Conservation (phyloP, 306 rosid species). For the apple (Malus domestica) region DNA sequence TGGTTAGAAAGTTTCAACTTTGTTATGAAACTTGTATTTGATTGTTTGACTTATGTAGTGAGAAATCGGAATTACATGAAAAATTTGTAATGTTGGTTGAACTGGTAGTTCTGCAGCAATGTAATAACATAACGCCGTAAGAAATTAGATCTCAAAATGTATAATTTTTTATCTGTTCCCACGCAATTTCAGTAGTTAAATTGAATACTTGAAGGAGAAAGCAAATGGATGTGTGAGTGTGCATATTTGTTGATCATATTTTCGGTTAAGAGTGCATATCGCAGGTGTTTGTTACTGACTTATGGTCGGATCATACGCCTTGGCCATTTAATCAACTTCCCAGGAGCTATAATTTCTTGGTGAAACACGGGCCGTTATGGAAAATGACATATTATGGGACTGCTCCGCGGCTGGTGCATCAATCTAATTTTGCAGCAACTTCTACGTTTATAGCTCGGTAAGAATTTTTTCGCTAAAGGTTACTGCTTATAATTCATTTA, state of each 20-base stretch:
- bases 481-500: neutral
- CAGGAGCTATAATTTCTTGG: slow-evolving; percentile 93
- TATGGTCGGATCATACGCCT: slow-evolving; percentile 95
- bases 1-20: neutral
- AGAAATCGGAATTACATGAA: neutral
- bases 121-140: neutral
- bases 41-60: neutral
- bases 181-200: neutral
- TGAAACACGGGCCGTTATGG: slow-evolving; percentile 87
- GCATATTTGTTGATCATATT: slow-evolving; percentile 14
- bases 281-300: slow-evolving; percentile 92
- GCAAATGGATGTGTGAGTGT: neutral
- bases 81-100: neutral
- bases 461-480: slow-evolving; percentile 12
- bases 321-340: slow-evolving; percentile 99
- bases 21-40: neutral
- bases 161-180: neutral
- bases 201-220: neutral
- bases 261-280: slow-evolving; percentile 22
- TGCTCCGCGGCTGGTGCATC: slow-evolving; percentile 85
- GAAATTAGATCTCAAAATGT: neutral
- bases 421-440: slow-evolving; percentile 86
- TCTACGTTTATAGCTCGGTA: slow-evolving; percentile 93
- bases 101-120: neutral
- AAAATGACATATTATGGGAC: slow-evolving; percentile 83